Evolutionary conservation across 192 early-diverging fungal species (phyloP), one percentile per base, ranked within the genome.

Genomic region (Chytriomyces hyalinus): DNA sequence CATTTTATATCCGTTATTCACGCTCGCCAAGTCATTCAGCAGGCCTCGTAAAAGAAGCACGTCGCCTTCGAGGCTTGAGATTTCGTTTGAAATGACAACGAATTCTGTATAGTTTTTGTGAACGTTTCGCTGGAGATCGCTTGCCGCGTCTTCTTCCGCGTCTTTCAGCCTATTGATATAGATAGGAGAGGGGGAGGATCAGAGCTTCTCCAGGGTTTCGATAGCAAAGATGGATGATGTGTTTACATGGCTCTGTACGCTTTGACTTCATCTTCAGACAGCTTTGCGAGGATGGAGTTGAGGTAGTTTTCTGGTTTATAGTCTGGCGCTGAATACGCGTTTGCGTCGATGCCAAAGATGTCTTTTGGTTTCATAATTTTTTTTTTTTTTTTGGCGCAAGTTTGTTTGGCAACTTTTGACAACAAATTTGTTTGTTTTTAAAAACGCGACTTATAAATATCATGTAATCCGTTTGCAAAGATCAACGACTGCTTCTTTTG

Each of bases 21-120:
- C 85, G 73, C 86, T 80, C 61, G 84, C 87, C 24, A 95, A 70
- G 65, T 95, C 92, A 67, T 89, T 85, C 45, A 95, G 77, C 51
- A 93, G 78, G 47, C 86, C 87, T 13, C 92, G 87, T 26, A 95
- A 75, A 0, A 82, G 75, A 44, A 94, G 81, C 83, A 95, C 91
- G 78, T 94, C 93, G 50, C 89, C 87, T 82, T 94, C 92, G 63
- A 94, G 83, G 65, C 78, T 88, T n/a, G 88, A 87, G 49, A 95
- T 94, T 68, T 95, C 94, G 65, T 95, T 94, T 46, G 92, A 93
- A 61, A 95, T 95, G 46, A 86, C 86, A 15, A 95, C 92, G 79
- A 95, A 95, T 72, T 94, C 93, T 53, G 81, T 88, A 76, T 95
- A 95, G 79, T 95, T 95, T 63, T 85, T 85, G 82, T 91, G 93